Base-by-base conservation (phyloP, 2,329 filamentous ascomycete species). In the Delphinella strobiligena region DNA sequence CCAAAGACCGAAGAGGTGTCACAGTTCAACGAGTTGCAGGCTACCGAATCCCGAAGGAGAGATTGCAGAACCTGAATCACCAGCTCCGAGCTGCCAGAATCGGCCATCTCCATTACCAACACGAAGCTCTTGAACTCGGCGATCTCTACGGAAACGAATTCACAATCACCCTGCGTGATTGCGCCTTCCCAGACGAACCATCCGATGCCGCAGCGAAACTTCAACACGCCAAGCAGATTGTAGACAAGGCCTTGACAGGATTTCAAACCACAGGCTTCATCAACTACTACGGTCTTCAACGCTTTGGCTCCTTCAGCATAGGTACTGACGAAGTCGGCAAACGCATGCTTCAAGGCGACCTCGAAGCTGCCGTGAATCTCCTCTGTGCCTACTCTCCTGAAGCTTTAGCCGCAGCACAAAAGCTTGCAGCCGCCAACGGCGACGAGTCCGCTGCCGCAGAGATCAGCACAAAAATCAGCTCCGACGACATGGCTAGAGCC, bases 211-310 rank as follows among this genome's bases (percentile, higher is more conserved):
- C 38, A 12, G 34, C 33, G 17, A 36, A 37, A 19, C 41, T 64
- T 2, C 59, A 71, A 29, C 67, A 78, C 8, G 67, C 54, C 31
- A 54, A 60, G 30, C 55, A 66, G 4, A 64, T 74, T 22, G 66
- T 85, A 45, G 54, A 70, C 45, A 54, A 67, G 45, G 70, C 84
- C 1, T 64, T 94, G 37, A 65, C 72, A 31, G 75, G 80, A 46
- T 75, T 96, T 49, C 68, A 72, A 40, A 63, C 76, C 32, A 72
- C 80, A 33, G 91, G 91, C 2, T 98, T 93, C 67, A 79, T 98
- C 61, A 98, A 98, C 62, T 98, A 96, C 64, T 98, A 88, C 54
- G 91, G 91, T 7, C 76, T 96, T n/a, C 91, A 98, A 62, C 79
- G 91, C 17, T 98, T 98, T 52, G 91, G 91, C 19, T 89, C 87